Base-by-base conservation (phyloP, 192 early-diverging fungal genomes). In the Thamnidium elegans region DNA sequence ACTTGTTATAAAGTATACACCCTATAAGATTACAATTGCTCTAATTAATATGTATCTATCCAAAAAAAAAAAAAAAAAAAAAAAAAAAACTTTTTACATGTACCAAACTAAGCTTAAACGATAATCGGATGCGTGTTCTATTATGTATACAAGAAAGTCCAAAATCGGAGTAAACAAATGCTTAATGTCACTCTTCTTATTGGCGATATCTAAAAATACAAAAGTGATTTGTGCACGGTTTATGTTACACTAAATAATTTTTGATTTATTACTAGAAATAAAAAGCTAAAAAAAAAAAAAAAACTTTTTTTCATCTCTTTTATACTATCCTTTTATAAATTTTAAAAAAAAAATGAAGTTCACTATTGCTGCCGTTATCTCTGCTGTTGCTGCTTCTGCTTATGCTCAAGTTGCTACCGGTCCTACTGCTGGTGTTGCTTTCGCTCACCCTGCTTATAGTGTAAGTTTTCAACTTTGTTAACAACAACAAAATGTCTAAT, bases 341-440 rank as follows among this genome's bases (percentile, higher is more conserved):
- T 17, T 48, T 50, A 59, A 4, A 55, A 34, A 11, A 32, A 66
- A 50, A 31, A 67, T 67, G 66, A 67, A 60, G 48, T 67, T 67
- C 58, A n/a, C 66, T 13, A 20, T 43, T 21, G 17, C 50, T 60
- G 44, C 56, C 15, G 19, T 56, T 19, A 11, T 67, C 30, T 42
- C 56, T 30, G 46, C 60, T 3, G 60, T 30, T 50, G 48, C 46
- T 20, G 21, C 60, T 7, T 21, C 60, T 50, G 60, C 32, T 32
- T 19, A 19, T 20, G 60, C 60, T 36, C 60, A 62, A 47, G 5
- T 36, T 14, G 23, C 58, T 8, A 31, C 58, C 20, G 4, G 17
- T 20, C 13, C 42, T 8, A 36, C 45, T 50, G 46, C 47, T 50
- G 66, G 55, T 67, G 47, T 56, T 52, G 66, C 47, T 59, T 30